Evolutionary conservation across 192 early-diverging fungal species (phyloP), one percentile per base, ranked within the genome.

Genomic region (Mortierella alpina): DNA sequence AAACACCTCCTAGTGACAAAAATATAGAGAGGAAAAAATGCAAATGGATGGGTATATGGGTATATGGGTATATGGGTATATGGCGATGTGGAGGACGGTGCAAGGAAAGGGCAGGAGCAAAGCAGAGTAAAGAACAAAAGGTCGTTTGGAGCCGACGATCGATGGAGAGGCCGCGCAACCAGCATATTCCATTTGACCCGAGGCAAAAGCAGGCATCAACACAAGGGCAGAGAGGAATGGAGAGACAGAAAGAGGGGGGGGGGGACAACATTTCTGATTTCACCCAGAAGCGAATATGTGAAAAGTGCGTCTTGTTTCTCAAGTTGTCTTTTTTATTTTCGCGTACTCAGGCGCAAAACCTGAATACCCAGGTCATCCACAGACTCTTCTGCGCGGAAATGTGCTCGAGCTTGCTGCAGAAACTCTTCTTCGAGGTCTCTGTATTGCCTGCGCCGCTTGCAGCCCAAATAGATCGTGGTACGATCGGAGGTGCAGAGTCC

Each of bases 381-480:
- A 13, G 41, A 46, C 46, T 71, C 62, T 9, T 56, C 42, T 6
- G 85, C 56, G 13, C 65, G 39, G 55, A 86, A 88, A 31, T 63
- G 40, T 13, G 41, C 31, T 2, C 47, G 0, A 12, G 83, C 73
- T 5, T 63, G 17, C 0, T 70, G 31, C 72, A 86, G 86, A 45
- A 88, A 88, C 6, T 46, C 10, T 17, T 13, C 13, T 55, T 86
- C 85, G 18, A 68, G 75, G 9, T 31, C 65, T 9, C 39, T 47
- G 5, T 66, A 54, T 40, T 86, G 60, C 14, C 68, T 75, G 11
- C 87, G 68, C 1, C 69, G 78, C 48, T 88, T 88, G 72, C 85
- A 86, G 0, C 85, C 87, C 10, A 88, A 68, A 44, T 84, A 88
- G 8, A 88, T 73, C 8, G 49, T 66, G 4, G 84, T 85, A 0